These are phyloP conservation scores for Areca catechu DNA, from an alignment of 176 grass and related monocot species.

Conservation along the genomic window DNA sequence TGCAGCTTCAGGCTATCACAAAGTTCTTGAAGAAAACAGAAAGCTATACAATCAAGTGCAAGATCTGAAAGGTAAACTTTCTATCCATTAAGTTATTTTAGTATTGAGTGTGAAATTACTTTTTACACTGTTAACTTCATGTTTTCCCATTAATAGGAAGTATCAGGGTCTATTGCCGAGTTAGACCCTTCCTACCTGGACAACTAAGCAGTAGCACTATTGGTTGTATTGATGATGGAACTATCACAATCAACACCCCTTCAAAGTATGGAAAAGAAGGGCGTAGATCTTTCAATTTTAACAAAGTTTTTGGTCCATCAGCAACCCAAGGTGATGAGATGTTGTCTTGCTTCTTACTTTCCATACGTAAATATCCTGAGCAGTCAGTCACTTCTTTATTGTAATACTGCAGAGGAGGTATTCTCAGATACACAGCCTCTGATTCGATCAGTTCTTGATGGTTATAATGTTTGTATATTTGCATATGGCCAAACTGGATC, in stretches of 20 bases:
- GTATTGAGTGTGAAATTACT: no score
- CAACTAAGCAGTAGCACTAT: slow-evolving; percentile 63
- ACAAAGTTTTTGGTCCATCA: slow-evolving; percentile 92
- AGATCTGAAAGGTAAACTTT: slow-evolving; percentile 84
- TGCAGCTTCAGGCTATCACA: slow-evolving; percentile 86
- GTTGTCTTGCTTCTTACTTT: slow-evolving; percentile 2
- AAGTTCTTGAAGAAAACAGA: slow-evolving; percentile 97
- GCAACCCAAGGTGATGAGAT: slow-evolving; percentile 64
- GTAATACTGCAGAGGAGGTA: slow-evolving; percentile 59
- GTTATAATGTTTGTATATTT: slow-evolving; percentile 99
- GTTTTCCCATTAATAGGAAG: slow-evolving; percentile 48
- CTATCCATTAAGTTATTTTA: no score
- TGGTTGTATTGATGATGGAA: slow-evolving; percentile 76
- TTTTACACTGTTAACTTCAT: slow-evolving; percentile 12
- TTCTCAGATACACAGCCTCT: slow-evolving; percentile 97
- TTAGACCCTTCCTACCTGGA: slow-evolving; percentile 87
- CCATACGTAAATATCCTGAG: not conserved
- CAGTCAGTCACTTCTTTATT: slow-evolving; percentile 14
- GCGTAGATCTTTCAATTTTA: slow-evolving; percentile 67
- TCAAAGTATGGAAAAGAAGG: slow-evolving; percentile 85
- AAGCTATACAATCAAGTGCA: slow-evolving; percentile 97
- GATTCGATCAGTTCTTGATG: slow-evolving; percentile 94
- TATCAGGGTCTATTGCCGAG: slow-evolving; percentile 96
- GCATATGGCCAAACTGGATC: slow-evolving; percentile 99
- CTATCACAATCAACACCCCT: slow-evolving; percentile 64